These are phyloP conservation scores for Nitzschia sp. DNA, from an alignment of 108 stramenopile genomes.

Conservation along the genomic window DNA sequence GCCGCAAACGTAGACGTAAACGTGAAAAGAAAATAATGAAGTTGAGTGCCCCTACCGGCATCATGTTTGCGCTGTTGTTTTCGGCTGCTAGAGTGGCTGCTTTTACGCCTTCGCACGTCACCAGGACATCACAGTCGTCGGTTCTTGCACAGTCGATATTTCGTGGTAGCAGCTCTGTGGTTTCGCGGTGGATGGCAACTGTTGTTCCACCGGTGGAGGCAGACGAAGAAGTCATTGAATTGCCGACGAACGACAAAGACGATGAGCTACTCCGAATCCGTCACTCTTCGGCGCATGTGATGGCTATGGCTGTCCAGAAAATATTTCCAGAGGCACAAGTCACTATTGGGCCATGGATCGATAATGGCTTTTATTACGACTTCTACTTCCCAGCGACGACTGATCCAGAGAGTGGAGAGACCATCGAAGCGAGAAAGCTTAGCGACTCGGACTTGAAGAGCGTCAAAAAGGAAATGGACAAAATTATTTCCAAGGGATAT, in stretches of 20 bases:
- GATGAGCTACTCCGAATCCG: conserved; percentile 85
- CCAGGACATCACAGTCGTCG: conserved; percentile 6
- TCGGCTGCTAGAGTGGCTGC: conserved; percentile 15
- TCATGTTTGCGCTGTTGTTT: conserved; percentile 14
- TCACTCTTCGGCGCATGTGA: conserved; percentile 96
- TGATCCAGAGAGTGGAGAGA: conserved; percentile 72
- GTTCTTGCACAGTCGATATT: background rate
- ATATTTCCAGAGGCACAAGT: conserved; percentile 93
- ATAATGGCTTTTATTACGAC: conserved; percentile 98
- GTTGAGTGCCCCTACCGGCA: conserved; percentile 3
- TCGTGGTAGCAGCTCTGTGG: background rate
- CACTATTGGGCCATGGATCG: conserved; percentile 98
- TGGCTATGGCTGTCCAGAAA: conserved; percentile 98
- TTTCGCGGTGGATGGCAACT: conserved; percentile 35
- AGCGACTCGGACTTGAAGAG: conserved; percentile 83
- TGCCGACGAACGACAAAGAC: conserved; percentile 96
- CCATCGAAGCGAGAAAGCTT: conserved; percentile 63
- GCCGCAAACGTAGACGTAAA: too few species aligned
- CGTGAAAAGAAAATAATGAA: conserved; percentile 17
- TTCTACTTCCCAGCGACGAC: conserved; percentile 87
- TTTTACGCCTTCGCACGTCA: conserved; percentile 9
- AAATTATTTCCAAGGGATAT: conserved; percentile 87
- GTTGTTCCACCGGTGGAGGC: conserved; percentile 17
- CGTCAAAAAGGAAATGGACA: conserved; percentile 96
- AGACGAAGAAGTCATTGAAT: conserved; percentile 40